Conservation (phyloP, 768 basidiomycete genomes). For the Russula vinacea region DNA sequence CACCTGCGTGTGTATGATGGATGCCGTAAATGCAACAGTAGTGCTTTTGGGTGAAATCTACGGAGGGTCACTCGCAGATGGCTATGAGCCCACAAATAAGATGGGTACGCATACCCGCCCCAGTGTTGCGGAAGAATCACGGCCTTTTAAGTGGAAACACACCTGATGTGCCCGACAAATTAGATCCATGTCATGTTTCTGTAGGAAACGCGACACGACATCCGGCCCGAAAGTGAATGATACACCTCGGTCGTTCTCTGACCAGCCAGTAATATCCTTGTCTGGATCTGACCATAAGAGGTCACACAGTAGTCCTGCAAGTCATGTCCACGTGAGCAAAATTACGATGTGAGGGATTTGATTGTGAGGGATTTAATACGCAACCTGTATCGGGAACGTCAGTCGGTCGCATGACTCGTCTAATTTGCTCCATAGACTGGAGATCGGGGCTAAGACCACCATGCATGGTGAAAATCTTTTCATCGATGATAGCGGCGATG, state of each 20-base stretch:
- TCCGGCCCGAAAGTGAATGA: slow-evolving; percentile 99
- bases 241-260: slow-evolving; percentile 98
- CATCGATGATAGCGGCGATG: slow-evolving; percentile 99
- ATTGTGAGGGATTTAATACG: slow-evolving; percentile 13
- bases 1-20: neutral
- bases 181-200: slow-evolving; percentile 99
- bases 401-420: slow-evolving; percentile 97
- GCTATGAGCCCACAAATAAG: slow-evolving; percentile 2
- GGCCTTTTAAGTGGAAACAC: slow-evolving; percentile 34
- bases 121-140: slow-evolving; percentile 12
- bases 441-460: slow-evolving; percentile 95
- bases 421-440: slow-evolving; percentile 99
- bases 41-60: neutral
- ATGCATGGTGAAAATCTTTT: slow-evolving; percentile 99
- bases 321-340: slow-evolving; percentile 19
- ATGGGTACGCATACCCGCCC: slow-evolving; percentile 2
- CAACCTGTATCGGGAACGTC: slow-evolving; percentile 97
- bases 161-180: slow-evolving; percentile 99
- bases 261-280: slow-evolving; percentile 99
- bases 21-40: slow-evolving; percentile 4
- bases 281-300: slow-evolving; percentile 99
- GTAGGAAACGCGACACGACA: slow-evolving; percentile 95
- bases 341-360: neutral
- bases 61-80: neutral
- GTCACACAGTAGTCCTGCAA: slow-evolving; percentile 85